These are phyloP conservation scores for Silybum marianum DNA, from an alignment of 129 eudicot species.

Conservation along the genomic window DNA sequence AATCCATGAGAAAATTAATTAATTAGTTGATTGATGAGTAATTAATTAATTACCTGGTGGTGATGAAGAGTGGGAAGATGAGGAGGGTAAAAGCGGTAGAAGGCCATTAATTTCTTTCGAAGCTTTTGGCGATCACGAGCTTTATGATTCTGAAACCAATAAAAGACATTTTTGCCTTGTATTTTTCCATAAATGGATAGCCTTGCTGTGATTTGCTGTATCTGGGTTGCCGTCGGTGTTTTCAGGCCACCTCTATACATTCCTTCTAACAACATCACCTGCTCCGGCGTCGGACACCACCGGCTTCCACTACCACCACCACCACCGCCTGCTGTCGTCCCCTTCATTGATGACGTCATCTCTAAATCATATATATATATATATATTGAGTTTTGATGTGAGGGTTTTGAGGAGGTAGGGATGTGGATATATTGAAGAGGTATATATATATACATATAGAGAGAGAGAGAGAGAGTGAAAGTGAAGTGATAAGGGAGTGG, in stretches of 20 bases:
- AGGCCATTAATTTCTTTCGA: conserved; percentile 47
- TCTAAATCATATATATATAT: neutral
- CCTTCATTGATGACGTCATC: conserved; percentile 19
- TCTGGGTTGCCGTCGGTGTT: conserved; percentile 76
- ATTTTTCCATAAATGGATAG: conserved; percentile 68
- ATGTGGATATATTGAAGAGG: neutral
- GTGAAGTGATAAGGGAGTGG: conserved; percentile 22
- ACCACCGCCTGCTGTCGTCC: conserved; percentile 3
- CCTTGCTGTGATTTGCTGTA: conserved; percentile 74
- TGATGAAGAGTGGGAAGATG: conserved; percentile 14
- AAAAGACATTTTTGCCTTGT: conserved; percentile 86
- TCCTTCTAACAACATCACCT: conserved; percentile 69
- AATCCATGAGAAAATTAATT: too few species aligned
- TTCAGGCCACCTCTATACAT: conserved; percentile 75
- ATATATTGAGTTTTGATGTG: neutral
- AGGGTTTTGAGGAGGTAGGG: conserved; percentile 13
- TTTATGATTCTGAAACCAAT: conserved; percentile 96
- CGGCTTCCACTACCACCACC: conserved; percentile 39
- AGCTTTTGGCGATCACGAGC: conserved; percentile 90
- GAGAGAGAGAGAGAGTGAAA: neutral
- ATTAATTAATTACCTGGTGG: conserved; percentile 29
- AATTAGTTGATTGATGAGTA: neutral
- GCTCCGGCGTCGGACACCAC: conserved; percentile 95
- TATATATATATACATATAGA: neutral
- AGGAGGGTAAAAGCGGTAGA: conserved; percentile 28